These are phyloP conservation scores for Talaromyces nanjingensis DNA, from an alignment of 495 filamentous ascomycete genomes.

Conservation along the genomic window DNA sequence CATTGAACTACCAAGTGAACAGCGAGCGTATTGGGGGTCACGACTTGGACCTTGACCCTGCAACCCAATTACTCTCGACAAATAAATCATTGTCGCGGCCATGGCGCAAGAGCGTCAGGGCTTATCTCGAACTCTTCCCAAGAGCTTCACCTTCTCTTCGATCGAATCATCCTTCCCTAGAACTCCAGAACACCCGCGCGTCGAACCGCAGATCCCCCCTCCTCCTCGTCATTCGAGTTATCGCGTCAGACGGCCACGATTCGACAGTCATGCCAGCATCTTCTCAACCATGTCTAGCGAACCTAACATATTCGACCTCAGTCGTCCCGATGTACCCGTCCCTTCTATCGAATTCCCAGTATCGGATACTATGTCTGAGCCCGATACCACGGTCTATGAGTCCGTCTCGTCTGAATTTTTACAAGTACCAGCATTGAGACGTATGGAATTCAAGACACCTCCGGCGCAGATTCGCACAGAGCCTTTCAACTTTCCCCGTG, in stretches of 20 bases:
- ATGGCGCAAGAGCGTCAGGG: constrained; percentile 45
- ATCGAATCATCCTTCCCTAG: constrained; percentile 43
- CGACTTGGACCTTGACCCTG: background rate
- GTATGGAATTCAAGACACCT: constrained; percentile 57
- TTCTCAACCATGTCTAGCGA: constrained; percentile 30
- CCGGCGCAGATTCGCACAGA: constrained; percentile 45
- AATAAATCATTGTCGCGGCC: constrained; percentile 12
- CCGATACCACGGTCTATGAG: constrained; percentile 16
- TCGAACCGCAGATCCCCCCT: constrained; percentile 34
- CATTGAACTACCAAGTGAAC: background rate
- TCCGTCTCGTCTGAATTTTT: constrained; percentile 32
- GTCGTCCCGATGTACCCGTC: constrained; percentile 38
- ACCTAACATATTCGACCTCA: constrained; percentile 23
- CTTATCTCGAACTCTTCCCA: constrained; percentile 57
- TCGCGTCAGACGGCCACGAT: constrained; percentile 37
- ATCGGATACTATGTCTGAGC: constrained; percentile 14
- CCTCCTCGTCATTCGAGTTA: constrained; percentile 48
- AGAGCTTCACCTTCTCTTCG: constrained; percentile 58
- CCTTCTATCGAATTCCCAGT: constrained; percentile 55
- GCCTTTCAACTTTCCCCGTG: constrained; percentile 23
- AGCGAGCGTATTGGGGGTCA: background rate
- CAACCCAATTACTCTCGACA: background rate
- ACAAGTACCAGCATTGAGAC: constrained; percentile 39
- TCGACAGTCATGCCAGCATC: constrained; percentile 38
- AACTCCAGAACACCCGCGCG: constrained; percentile 49